Base-by-base conservation (phyloP, 2,329 filamentous ascomycete species). In the Epichloe elymi region DNA sequence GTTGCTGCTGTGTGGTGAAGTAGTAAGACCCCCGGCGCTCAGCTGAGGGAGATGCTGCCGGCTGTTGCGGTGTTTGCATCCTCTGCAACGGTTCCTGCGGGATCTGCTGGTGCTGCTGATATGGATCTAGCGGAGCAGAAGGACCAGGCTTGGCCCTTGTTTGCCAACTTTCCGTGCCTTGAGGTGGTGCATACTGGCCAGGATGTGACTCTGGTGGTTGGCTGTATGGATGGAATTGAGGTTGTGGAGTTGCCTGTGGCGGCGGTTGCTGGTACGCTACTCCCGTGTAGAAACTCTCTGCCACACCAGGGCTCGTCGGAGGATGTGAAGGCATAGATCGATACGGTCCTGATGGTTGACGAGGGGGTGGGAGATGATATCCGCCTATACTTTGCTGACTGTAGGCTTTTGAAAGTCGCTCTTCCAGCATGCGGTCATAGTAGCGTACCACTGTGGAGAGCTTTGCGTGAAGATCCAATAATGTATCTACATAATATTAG, bases 391-490 rank as follows among this genome's bases (percentile, higher is more conserved):
- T 82, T 60, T 91, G 86, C 61, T 95, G 88, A 56, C 82, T 86
- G 65, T 97, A 97, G 2, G 93, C 91, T 65, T 86, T 94, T 8
- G 89, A 95, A 26, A 98, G 74, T 39, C 93, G 82, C 56, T 98
- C 93, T 67, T 98, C 93, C 15, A 98, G 76, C 93, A 98, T 97
- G 40, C 89, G 83, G 66, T 98, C 93, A 63, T 98, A 98, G 64
- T 97, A 97, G 36, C 93, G 82, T 5, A 98, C 93, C 26, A 97
- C 93, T 0, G 91, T 96, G 0, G 91, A 93, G 23, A 98, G 74
- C 65, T 98, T 98, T 17, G 89, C 86, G 64, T 98, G 93, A 0
- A 98, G 74, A 65, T 98, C 93, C 23, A 97, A 78, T 10, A 98
- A 75, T 0, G 91, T 93, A 65, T 98, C 90, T 93, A 41, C 19